Evolutionary conservation across 1,139 yeast species (phyloP).

Genomic region (Schwanniomyces etchellsii): DNA sequence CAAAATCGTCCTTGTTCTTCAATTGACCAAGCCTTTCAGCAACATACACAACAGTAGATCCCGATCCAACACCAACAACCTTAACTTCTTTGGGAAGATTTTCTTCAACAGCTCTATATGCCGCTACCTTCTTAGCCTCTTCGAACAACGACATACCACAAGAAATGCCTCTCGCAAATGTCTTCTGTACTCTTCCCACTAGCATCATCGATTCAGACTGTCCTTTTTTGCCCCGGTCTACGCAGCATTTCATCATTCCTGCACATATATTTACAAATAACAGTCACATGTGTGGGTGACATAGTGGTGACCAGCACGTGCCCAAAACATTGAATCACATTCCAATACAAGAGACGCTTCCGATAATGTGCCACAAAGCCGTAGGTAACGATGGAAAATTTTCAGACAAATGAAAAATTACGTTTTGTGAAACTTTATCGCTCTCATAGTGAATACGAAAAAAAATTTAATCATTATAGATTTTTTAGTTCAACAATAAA

Average conservation of each 20-base stretch:
- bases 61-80: constrained; percentile 92
- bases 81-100: constrained; percentile 67
- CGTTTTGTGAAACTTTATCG: neutral
- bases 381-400: neutral
- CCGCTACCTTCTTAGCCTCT: constrained; percentile 77
- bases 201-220: constrained; percentile 2
- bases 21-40: constrained; percentile 89
- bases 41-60: constrained; percentile 92
- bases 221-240: neutral
- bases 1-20: constrained; percentile 49
- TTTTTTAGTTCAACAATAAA: constrained; percentile 1
- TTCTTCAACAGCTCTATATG: constrained; percentile 88
- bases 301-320: neutral
- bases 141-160: constrained; percentile 30
- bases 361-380: neutral
- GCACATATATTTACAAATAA: neutral
- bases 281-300: neutral
- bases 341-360: neutral
- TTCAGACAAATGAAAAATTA: neutral
- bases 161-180: constrained; percentile 6
- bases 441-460: neutral
- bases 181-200: neutral
- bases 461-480: neutral
- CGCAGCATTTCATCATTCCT: too few relatives aligned
- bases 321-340: neutral